Evolutionary conservation across 2,329 filamentous ascomycete genomes (phyloP), one percentile per base, ranked within the genome.

Genomic region (Apiospora kogelbergensis): DNA sequence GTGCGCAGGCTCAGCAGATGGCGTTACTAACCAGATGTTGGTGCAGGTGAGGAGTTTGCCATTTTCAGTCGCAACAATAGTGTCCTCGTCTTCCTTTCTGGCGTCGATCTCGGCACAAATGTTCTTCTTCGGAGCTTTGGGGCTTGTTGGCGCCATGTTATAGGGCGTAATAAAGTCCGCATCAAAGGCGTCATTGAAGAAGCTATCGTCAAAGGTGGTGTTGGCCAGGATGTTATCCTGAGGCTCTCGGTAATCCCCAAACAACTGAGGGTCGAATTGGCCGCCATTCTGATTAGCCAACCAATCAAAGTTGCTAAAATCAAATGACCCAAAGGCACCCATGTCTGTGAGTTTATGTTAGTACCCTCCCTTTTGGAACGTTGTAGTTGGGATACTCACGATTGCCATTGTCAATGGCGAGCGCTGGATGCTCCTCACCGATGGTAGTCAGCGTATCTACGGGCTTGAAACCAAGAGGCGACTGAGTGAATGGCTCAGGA

Each of bases 171-270:
- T 87, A 76, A 97, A 93, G 74, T 97, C 95, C 24, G 89, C 83
- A 20, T 95, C 91, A 77, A 97, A 91, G 17, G 94, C 92, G 74
- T 97, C 95, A 73, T 88, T 88, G 80, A 90, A 89, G 74, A 90
- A 88, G 68, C 79, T 84, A 71, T 90, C 92, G 68, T 93, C 93
- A 73, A 97, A 93, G 10, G 90, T 89, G 57, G 86, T 88, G 76
- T 83, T 90, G 73, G 85, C 84, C 22, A 97, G 81, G 17, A 97
- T 86, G 68, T 91, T 95, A 69, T 94, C 92, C 76, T 97, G 93
- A 0, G 94, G 90, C 76, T 99, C 96, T 67, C 96, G 91, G 81
- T 98, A 98, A 74, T 94, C 93, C 67, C 92, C 93, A 79, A 98
- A 98, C 5, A 98, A 85, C 68, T 96, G 90, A 0, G 96, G 95